Conservation (phyloP, 2,329 filamentous ascomycete species). For the Exophiala aquamarina region DNA sequence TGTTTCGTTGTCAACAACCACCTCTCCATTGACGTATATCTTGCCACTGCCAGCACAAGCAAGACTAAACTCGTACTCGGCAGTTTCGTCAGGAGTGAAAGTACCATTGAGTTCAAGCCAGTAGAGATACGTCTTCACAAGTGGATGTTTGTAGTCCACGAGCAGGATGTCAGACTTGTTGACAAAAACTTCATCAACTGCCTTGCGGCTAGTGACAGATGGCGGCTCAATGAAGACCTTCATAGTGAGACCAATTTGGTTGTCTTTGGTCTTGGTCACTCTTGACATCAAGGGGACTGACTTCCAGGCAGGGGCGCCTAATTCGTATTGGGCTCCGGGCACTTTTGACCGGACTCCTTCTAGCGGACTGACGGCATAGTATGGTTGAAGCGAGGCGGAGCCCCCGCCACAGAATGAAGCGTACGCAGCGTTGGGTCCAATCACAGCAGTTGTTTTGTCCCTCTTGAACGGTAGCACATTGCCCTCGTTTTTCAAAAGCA, state of each 20-base stretch:
- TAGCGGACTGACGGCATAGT: slow-evolving; percentile 47
- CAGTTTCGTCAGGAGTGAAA: slow-evolving; percentile 60
- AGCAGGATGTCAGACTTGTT: slow-evolving; percentile 49
- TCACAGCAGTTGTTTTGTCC: slow-evolving; percentile 49
- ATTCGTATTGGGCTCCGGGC: slow-evolving; percentile 49
- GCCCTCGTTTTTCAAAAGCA: slow-evolving; percentile 71
- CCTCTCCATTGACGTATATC: slow-evolving; percentile 61
- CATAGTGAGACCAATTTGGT: slow-evolving; percentile 61
- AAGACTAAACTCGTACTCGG: slow-evolving; percentile 64
- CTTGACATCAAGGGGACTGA: slow-evolving; percentile 60
- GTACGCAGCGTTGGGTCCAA: slow-evolving; percentile 55
- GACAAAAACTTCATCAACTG: slow-evolving; percentile 51
- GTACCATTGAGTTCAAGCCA: slow-evolving; percentile 63
- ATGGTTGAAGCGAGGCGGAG: slow-evolving; percentile 55
- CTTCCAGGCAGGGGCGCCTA: slow-evolving; percentile 66
- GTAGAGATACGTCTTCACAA: slow-evolving; percentile 52
- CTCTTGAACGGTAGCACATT: slow-evolving; percentile 58
- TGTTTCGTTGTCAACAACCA: slow-evolving; percentile 66
- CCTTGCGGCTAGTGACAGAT: slow-evolving; percentile 45
- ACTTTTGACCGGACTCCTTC: slow-evolving; percentile 42
- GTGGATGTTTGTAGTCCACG: slow-evolving; percentile 55
- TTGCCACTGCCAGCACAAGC: slow-evolving; percentile 67
- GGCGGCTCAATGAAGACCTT: slow-evolving; percentile 62
- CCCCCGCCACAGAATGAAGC: slow-evolving; percentile 60
- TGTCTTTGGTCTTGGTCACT: slow-evolving; percentile 52